phyloP scores from a whole-genome alignment of 495 filamentous ascomycete species.

The Hyphodiscus hymeniophilus region DNA sequence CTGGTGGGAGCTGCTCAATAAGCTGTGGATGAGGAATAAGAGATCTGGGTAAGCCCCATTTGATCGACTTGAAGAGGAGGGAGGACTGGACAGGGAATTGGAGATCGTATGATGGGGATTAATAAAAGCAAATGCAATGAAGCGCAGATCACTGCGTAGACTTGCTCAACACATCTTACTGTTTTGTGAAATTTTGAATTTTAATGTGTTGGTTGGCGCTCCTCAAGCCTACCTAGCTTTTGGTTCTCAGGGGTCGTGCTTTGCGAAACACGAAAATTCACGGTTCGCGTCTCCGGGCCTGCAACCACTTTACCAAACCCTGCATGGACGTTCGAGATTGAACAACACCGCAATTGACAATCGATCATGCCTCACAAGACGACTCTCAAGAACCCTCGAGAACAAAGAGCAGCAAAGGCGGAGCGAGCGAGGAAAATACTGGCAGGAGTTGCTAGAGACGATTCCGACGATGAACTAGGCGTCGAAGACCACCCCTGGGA shows the following conservation, averaged over 20 bases:
- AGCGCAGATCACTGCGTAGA: too few species aligned
- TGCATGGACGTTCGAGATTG: not conserved
- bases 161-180: too few species aligned
- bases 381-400: conserved; percentile 1
- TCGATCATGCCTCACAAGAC: conserved; percentile 27
- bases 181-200: too few species aligned
- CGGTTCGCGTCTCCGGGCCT: not conserved
- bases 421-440: conserved; percentile 54
- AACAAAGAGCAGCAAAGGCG: conserved; percentile 17
- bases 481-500: conserved; percentile 76
- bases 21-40: not conserved
- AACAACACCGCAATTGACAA: not conserved
- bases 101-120: too few species aligned
- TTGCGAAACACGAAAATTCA: too few species aligned
- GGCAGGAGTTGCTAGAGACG: conserved; percentile 58
- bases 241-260: too few species aligned
- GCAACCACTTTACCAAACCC: not conserved
- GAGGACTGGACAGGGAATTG: not conserved
- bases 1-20: too few species aligned
- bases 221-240: too few species aligned
- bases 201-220: too few species aligned
- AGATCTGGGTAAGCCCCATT: too few species aligned
- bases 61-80: not conserved
- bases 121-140: too few species aligned
- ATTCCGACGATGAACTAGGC: conserved; percentile 80